A percentile compares a stretch with the other conserved stretches of the same genome.
Evolutionary conservation across 768 basidiomycete species (phyloP).

Genomic region (Mycena galopus): DNA sequence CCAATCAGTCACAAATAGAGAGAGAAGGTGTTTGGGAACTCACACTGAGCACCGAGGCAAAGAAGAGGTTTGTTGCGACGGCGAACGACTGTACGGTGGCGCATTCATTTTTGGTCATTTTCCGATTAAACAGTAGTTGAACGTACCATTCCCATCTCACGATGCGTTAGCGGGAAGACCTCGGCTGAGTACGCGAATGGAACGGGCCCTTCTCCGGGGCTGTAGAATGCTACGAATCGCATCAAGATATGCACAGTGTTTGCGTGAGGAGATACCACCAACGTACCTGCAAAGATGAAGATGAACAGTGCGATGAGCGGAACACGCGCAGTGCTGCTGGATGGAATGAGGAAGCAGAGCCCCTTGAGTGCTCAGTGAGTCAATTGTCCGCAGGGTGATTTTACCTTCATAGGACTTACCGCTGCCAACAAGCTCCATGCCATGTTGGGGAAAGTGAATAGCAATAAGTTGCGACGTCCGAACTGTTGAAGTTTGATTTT

Average conservation of each 20-base stretch:
- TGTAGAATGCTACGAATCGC: constrained; percentile 68
- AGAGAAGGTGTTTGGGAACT: not conserved
- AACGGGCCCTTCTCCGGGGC: constrained; percentile 91
- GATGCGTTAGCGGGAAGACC: constrained; percentile 87
- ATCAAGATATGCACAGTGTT: not conserved
- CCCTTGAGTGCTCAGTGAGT: constrained; percentile 49
- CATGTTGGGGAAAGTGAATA: constrained; percentile 89
- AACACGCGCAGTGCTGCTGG: constrained; percentile 51
- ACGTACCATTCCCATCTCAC: constrained; percentile 70
- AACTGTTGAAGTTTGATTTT: constrained; percentile 51
- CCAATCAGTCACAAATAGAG: not conserved
- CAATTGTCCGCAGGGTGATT: too few species aligned
- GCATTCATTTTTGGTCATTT: constrained; percentile 15
- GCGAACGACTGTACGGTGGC: constrained; percentile 61
- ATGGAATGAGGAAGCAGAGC: constrained; percentile 72
- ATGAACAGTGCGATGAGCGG: constrained; percentile 55
- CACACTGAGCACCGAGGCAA: constrained; percentile 64
- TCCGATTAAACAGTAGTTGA: constrained; percentile 17
- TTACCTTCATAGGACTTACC: not conserved
- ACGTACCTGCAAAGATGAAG: constrained; percentile 46
- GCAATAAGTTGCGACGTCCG: constrained; percentile 81
- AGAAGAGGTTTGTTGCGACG: constrained; percentile 64
- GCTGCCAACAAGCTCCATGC: constrained; percentile 78
- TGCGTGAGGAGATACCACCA: not conserved
- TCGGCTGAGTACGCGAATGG: constrained; percentile 94